phyloP scores from a whole-genome alignment of 2,329 filamentous ascomycete species.

The Scedosporium boydii region DNA sequence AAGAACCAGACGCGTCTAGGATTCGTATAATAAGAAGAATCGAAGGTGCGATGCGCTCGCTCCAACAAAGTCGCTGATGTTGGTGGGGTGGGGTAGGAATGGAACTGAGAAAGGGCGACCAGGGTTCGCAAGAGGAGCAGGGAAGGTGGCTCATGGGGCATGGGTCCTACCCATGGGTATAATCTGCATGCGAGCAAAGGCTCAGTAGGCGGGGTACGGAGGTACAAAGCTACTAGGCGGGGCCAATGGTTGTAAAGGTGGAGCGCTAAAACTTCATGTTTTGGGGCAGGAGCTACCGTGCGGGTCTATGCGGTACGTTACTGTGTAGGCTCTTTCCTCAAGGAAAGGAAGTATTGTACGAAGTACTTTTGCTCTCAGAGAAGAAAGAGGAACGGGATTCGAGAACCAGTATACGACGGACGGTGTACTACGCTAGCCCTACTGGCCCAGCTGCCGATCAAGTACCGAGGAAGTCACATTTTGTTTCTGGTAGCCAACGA shows the following conservation, averaged over 20 bases:
- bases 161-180: background rate
- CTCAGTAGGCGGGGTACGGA: background rate
- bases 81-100: background rate
- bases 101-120: background rate
- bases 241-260: no score
- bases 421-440: background rate
- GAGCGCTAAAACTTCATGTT: no score
- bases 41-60: background rate
- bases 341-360: no score
- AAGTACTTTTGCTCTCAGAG: no score
- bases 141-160: background rate
- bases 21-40: background rate
- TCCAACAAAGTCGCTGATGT: background rate
- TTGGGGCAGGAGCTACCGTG: no score
- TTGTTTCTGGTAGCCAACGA: no score
- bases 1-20: background rate
- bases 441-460: background rate
- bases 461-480: background rate
- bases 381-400: background rate
- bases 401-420: background rate
- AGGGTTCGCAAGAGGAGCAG: constrained; percentile 1
- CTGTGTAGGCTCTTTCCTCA: no score
- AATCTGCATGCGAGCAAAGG: background rate
- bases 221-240: background rate
- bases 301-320: no score